phyloP scores from a whole-genome alignment of 2,329 filamentous ascomycete genomes.

The Ascosphaera aggregata region DNA sequence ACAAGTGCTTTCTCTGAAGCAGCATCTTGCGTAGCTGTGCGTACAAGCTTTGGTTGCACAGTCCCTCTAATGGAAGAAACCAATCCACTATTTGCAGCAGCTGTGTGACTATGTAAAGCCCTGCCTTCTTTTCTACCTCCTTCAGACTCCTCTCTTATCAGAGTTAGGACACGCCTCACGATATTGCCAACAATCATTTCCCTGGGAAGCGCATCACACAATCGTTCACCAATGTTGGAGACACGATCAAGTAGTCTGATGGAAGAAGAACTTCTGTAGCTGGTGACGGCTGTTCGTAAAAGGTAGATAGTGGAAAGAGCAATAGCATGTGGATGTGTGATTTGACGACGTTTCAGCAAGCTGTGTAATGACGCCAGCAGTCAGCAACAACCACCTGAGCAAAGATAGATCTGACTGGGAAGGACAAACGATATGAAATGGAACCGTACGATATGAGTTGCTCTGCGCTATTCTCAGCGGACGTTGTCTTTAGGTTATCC shows the following conservation, averaged over 20 bases:
- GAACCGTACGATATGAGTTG: conserved; percentile 50
- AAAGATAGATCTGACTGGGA: too few species aligned
- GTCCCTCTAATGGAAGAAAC: background rate
- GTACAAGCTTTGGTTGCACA: conserved; percentile 1
- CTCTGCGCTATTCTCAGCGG: conserved; percentile 64
- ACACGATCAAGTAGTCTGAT: conserved; percentile 60
- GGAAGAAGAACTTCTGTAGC: conserved; percentile 55
- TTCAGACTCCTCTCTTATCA: conserved; percentile 78
- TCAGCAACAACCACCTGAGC: background rate
- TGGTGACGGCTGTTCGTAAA: conserved; percentile 64
- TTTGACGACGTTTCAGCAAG: conserved; percentile 75
- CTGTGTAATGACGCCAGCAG: conserved; percentile 19
- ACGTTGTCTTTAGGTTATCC: conserved; percentile 50
- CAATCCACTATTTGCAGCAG: background rate
- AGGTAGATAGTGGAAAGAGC: conserved; percentile 80
- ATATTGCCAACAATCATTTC: conserved; percentile 92
- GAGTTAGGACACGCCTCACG: conserved; percentile 64
- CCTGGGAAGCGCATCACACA: conserved; percentile 64
- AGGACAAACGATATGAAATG: too few species aligned
- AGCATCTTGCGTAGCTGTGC: background rate
- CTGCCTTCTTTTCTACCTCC: conserved; percentile 32
- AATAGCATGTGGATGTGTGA: conserved; percentile 67
- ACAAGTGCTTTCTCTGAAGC: background rate
- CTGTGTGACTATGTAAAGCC: background rate
- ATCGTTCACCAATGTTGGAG: conserved; percentile 49